Percentiles rank a stretch among this genome's conserved stretches.
These are phyloP conservation scores for Colletotrichum melonis DNA, from an alignment of 2,329 filamentous ascomycete genomes.

Conservation along the genomic window DNA sequence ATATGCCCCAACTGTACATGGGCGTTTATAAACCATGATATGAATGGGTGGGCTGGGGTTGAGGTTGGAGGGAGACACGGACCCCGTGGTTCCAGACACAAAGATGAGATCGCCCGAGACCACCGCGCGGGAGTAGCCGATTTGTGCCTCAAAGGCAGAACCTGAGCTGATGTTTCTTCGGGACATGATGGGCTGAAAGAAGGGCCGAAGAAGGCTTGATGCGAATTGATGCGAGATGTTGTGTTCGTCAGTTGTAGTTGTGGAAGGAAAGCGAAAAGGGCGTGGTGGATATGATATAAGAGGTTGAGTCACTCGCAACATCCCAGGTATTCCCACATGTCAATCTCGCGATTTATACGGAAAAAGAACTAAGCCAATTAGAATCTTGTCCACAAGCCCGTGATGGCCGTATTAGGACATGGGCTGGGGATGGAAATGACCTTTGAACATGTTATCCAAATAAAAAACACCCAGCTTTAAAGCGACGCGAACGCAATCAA, in stretches of 20 bases:
- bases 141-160: constrained; percentile 63
- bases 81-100: constrained; percentile 68
- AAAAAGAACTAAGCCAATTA: constrained; percentile 18
- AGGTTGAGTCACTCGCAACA: neutral
- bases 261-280: neutral
- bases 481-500: neutral
- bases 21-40: no score
- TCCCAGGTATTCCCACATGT: neutral
- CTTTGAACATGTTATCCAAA: neutral
- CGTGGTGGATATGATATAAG: neutral
- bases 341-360: neutral
- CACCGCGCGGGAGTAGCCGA: constrained; percentile 66
- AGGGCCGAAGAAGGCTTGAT: neutral
- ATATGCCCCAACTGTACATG: neutral
- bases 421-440: neutral
- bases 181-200: constrained; percentile 41
- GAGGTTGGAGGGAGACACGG: constrained; percentile 4
- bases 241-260: no score
- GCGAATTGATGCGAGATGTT: neutral
- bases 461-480: neutral
- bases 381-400: neutral
- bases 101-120: constrained; percentile 62
- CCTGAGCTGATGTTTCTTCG: constrained; percentile 59
- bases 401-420: constrained; percentile 13
- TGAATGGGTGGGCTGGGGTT: no score